These are phyloP conservation scores for Pleochaeta shiraiana DNA, from an alignment of 2,329 filamentous ascomycete species.

Conservation along the genomic window DNA sequence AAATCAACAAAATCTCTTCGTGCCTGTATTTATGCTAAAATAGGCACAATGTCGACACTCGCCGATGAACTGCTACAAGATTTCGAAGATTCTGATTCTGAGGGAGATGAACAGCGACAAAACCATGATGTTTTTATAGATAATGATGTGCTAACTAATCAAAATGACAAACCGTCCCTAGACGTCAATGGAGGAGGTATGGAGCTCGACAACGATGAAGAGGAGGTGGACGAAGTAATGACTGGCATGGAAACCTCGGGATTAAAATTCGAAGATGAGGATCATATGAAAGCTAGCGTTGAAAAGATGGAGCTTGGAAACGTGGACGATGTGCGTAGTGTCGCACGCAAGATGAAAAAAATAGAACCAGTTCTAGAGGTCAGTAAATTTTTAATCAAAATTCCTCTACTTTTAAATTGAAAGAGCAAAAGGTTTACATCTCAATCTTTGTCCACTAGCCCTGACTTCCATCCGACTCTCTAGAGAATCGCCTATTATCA, in stretches of 20 bases:
- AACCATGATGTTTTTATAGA: constrained; percentile 16
- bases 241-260: constrained; percentile 22
- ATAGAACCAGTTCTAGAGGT: constrained; percentile 67
- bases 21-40: not conserved
- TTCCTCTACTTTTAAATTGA: constrained; percentile 60
- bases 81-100: constrained; percentile 69
- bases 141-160: not conserved
- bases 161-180: not conserved
- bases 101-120: constrained; percentile 38
- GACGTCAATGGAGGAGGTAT: constrained; percentile 25
- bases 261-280: constrained; percentile 33
- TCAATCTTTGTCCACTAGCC: constrained; percentile 33
- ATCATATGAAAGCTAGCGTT: constrained; percentile 53
- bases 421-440: constrained; percentile 35
- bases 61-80: constrained; percentile 86
- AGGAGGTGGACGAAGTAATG: constrained; percentile 34
- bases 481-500: constrained; percentile 69
- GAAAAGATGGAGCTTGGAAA: constrained; percentile 61
- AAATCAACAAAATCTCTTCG: too few species aligned
- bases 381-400: constrained; percentile 68
- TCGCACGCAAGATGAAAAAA: constrained; percentile 61
- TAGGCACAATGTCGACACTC: constrained; percentile 52
- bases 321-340: constrained; percentile 58
- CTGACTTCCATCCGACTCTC: constrained; percentile 37
- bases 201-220: constrained; percentile 38